These are phyloP conservation scores for Sporisorium iseilematis-ciliati DNA, from an alignment of 1,284 basidiomycete species.

Conservation along the genomic window DNA sequence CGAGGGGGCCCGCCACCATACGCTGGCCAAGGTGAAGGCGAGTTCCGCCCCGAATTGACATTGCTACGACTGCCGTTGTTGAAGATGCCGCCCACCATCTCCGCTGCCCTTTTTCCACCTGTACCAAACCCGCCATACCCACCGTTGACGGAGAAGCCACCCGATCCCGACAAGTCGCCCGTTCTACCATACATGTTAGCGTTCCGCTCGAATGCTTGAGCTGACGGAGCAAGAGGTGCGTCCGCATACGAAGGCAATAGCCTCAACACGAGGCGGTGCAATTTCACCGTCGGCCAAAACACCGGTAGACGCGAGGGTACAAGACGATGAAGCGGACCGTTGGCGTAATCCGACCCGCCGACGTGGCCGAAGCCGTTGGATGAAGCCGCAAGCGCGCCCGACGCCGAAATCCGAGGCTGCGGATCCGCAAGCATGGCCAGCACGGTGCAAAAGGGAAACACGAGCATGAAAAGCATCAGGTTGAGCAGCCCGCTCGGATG, in stretches of 20 bases:
- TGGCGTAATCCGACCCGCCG: slow-evolving; percentile 27
- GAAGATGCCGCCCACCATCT: slow-evolving; percentile 55
- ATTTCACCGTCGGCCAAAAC: slow-evolving; percentile 64
- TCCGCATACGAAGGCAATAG: slow-evolving; percentile 28
- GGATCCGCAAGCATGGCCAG: slow-evolving; percentile 66
- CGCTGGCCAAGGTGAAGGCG: slow-evolving; percentile 26
- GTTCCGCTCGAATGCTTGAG: slow-evolving; percentile 43
- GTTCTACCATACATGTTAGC: slow-evolving; percentile 31
- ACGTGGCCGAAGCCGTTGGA: slow-evolving; percentile 19
- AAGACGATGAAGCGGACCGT: slow-evolving; percentile 48
- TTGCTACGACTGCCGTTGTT: slow-evolving; percentile 30
- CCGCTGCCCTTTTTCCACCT: slow-evolving; percentile 45
- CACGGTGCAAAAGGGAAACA: slow-evolving; percentile 66
- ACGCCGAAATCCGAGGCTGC: slow-evolving; percentile 54
- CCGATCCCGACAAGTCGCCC: slow-evolving; percentile 12
- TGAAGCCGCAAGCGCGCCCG: slow-evolving; percentile 37
- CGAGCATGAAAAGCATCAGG: slow-evolving; percentile 68
- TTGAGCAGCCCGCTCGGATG: slow-evolving; percentile 67
- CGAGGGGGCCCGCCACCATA: slow-evolving; percentile 16
- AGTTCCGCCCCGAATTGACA: slow-evolving; percentile 31
- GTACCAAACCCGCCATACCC: slow-evolving; percentile 43
- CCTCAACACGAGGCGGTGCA: slow-evolving; percentile 38
- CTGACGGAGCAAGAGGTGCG: slow-evolving; percentile 21
- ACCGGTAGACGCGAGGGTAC: slow-evolving; percentile 64
- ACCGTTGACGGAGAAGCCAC: slow-evolving; percentile 33